Evolutionary conservation across 352 stramenopile genomes (phyloP), one percentile per base, ranked within the genome.

Genomic region (Pythium aristosporum): DNA sequence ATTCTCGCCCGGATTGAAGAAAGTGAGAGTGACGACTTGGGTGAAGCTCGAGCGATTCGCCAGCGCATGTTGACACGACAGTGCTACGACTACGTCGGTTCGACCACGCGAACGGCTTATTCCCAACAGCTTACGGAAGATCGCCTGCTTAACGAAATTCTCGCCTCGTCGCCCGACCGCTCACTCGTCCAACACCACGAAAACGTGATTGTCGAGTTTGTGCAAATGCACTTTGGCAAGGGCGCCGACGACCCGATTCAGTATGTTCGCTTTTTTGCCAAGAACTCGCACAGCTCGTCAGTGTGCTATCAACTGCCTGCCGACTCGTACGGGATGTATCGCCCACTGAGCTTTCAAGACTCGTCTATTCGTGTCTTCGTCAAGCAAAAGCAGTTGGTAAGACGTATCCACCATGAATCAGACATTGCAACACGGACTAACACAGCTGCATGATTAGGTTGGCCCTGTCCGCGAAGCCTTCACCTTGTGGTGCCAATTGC

Each of bases 141-240:
- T 0, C 80, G 81, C 60, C 56, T 90, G 10, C 57, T 85, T 25
- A 68, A 79, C 21, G 86, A 96, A 55, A 77, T 96, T 10, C 30
- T 92, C 28, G 60, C 54, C 11, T 75, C 79, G 32, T 89, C 77
- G 2, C 53, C 34, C 9, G 61, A 69, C 12, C 63, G 71, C 20
- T 69, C 53, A 0, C 53, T 91, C 30, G 9, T 72, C 2, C 41
- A 77, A 13, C 68, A 88, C 16, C 76, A 69, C 18, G 65, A 88
- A 0, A 63, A 80, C 18, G 65, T 97, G 6, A 93, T 97, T 42
- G 60, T 94, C 13, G 83, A 96, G 52, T 82, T 91, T 50, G 86
- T 94, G 60, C 71, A 72, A 12, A 71, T 94, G 21, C 86, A 96
- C 54, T 89, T 82, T 50, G 89, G 89, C n/a, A 96, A 96, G 56